A percentile compares a stretch with the other conserved stretches of the same genome.
phyloP scores from a whole-genome alignment of 2,329 filamentous ascomycete species.

The Metarhizium anisopliae region DNA sequence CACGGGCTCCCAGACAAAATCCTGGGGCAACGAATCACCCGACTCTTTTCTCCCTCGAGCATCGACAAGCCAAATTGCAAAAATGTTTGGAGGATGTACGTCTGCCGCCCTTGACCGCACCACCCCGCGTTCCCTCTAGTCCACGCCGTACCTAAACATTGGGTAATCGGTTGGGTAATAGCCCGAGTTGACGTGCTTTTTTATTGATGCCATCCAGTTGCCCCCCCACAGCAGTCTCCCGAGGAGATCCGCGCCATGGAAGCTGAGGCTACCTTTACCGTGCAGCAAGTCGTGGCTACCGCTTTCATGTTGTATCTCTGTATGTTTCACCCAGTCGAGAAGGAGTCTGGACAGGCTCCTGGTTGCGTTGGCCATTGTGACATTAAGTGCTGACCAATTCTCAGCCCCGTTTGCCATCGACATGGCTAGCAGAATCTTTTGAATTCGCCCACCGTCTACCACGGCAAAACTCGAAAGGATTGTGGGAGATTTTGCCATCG shows the following conservation, averaged over 20 bases:
- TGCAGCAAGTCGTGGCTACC: constrained; percentile 58
- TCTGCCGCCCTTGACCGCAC: constrained; percentile 8
- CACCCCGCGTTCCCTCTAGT: background rate
- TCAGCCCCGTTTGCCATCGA: constrained; percentile 52
- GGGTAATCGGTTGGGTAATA: constrained; percentile 5
- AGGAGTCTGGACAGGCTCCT: background rate
- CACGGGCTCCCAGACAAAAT: background rate
- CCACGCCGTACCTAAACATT: background rate
- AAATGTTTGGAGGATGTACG: constrained; percentile 32
- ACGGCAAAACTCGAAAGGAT: no score
- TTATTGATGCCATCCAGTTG: constrained; percentile 34
- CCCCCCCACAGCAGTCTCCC: constrained; percentile 57
- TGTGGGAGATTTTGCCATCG: background rate
- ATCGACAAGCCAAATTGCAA: constrained; percentile 1
- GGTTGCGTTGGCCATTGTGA: background rate
- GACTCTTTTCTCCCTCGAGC: background rate
- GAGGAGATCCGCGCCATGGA: constrained; percentile 65
- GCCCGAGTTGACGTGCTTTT: constrained; percentile 9
- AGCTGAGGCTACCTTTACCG: constrained; percentile 54
- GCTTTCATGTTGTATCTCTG: constrained; percentile 67
- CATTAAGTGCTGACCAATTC: constrained; percentile 6
- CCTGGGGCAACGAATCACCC: background rate
- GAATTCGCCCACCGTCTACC: background rate
- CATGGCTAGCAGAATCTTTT: constrained; percentile 36
- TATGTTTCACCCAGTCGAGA: constrained; percentile 34